Conservation (phyloP, 1,284 basidiomycete species). For the Rugosomyces carneus region DNA sequence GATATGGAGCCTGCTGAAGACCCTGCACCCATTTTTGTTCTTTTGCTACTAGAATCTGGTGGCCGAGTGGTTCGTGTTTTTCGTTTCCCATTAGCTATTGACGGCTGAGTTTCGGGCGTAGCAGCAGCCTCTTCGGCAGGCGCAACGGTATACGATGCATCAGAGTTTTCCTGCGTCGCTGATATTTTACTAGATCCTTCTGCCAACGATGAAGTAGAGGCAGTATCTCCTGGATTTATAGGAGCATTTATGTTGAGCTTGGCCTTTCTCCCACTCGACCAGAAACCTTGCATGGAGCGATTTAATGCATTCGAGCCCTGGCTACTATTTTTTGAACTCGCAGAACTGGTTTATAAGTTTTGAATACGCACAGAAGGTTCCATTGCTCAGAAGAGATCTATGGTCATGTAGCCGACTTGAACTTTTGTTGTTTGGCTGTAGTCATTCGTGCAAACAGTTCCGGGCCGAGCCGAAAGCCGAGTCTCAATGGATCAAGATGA, state of each 20-base stretch:
- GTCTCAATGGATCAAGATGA: too few relatives aligned
- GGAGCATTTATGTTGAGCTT: constrained; percentile 62
- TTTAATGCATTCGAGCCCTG: constrained; percentile 69
- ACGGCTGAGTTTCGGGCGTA: constrained; percentile 11
- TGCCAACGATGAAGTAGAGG: constrained; percentile 25
- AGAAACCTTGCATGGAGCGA: constrained; percentile 70
- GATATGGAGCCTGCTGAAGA: constrained; percentile 26
- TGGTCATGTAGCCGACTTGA: neutral
- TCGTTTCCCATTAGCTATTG: constrained; percentile 40
- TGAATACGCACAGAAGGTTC: constrained; percentile 27
- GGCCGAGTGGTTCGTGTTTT: constrained; percentile 48
- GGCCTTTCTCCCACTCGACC: constrained; percentile 56
- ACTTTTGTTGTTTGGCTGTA: too few relatives aligned
- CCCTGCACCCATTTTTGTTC: constrained; percentile 34
- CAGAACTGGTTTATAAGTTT: constrained; percentile 10
- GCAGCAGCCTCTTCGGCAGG: constrained; percentile 5
- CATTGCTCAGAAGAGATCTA: constrained; percentile 19
- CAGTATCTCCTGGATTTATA: constrained; percentile 21
- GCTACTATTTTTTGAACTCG: constrained; percentile 37
- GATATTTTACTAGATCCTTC: constrained; percentile 11
- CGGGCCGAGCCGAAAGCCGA: too few relatives aligned
- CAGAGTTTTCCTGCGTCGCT: constrained; percentile 12
- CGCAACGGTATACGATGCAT: neutral
- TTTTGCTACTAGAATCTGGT: constrained; percentile 50
- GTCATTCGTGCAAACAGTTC: too few relatives aligned